Conservation (phyloP, 371 early-diverging fungal genomes). For the Basidiobolus meristosporus region DNA sequence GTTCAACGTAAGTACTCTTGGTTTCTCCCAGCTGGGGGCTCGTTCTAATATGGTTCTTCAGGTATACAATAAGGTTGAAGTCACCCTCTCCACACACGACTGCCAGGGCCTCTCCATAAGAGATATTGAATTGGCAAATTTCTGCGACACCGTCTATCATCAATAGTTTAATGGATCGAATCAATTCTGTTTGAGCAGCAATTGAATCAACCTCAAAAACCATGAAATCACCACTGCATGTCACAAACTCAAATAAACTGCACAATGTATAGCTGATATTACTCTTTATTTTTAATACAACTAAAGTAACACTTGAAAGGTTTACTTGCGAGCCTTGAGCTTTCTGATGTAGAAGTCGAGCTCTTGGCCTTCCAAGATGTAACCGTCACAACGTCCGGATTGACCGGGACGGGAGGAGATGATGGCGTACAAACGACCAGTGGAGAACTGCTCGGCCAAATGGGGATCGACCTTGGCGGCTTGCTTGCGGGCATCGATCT, state of each 20-base stretch:
- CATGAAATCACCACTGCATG: no score
- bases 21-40: no score
- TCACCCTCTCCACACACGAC: constrained; percentile 81
- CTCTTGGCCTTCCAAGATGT: constrained; percentile 98
- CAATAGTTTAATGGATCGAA: no score
- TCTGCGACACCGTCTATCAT: constrained; percentile 29
- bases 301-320: no score
- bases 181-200: no score
- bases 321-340: constrained; percentile 62
- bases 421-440: constrained; percentile 91
- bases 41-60: no score
- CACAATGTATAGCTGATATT: no score
- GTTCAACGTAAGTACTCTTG: constrained; percentile 47
- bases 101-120: constrained; percentile 58
- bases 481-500: constrained; percentile 68
- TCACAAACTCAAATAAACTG: no score
- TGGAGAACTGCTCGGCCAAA: constrained; percentile 86
- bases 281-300: no score
- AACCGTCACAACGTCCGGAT: constrained; percentile 95
- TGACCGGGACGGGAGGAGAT: constrained; percentile 98
- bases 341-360: constrained; percentile 90
- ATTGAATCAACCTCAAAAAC: no score
- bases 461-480: constrained; percentile 70
- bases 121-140: constrained; percentile 63
- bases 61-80: constrained; percentile 79